Conservation (phyloP, 2,329 filamentous ascomycete genomes). For the Colletotrichum ledebouriae region DNA sequence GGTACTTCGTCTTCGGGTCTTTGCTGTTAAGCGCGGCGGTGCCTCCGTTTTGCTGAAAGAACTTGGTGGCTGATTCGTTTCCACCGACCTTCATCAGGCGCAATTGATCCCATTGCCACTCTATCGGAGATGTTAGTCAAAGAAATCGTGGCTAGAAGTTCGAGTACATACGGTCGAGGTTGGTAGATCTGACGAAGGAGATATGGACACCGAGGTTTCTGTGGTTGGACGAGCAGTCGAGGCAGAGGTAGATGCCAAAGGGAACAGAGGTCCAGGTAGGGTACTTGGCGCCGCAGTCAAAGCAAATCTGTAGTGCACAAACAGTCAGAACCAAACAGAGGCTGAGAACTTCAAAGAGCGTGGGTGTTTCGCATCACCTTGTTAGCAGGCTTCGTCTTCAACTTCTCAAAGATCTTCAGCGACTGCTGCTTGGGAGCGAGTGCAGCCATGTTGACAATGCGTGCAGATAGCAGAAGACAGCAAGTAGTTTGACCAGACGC, state of each 20-base stretch:
- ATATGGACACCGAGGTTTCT: constrained; percentile 98
- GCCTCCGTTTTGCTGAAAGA: constrained; percentile 96
- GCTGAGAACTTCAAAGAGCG: constrained; percentile 36
- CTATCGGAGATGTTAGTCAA: constrained; percentile 55
- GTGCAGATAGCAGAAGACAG: constrained; percentile 13
- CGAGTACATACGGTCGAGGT: constrained; percentile 88
- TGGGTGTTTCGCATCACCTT: constrained; percentile 72
- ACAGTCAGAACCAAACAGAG: constrained; percentile 40
- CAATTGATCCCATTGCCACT: constrained; percentile 99
- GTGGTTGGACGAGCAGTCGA: constrained; percentile 97
- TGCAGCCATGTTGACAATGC: constrained; percentile 67
- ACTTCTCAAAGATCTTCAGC: constrained; percentile 96
- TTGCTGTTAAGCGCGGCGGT: constrained; percentile 95
- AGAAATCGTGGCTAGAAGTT: constrained; percentile 21
- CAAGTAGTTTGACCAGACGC: not conserved
- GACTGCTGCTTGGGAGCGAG: constrained; percentile 93
- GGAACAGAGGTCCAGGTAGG: constrained; percentile 98
- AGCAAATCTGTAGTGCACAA: constrained; percentile 79
- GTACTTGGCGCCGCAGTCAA: constrained; percentile 97
- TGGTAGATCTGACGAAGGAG: constrained; percentile 98
- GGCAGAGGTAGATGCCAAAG: constrained; percentile 96
- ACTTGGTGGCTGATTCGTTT: constrained; percentile 98
- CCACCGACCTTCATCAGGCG: constrained; percentile 98
- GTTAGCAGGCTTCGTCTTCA: constrained; percentile 94
- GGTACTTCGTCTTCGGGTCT: constrained; percentile 97